Evolutionary conservation across 2,329 filamentous ascomycete genomes (phyloP).

Genomic region (Clonostachys sp.): DNA sequence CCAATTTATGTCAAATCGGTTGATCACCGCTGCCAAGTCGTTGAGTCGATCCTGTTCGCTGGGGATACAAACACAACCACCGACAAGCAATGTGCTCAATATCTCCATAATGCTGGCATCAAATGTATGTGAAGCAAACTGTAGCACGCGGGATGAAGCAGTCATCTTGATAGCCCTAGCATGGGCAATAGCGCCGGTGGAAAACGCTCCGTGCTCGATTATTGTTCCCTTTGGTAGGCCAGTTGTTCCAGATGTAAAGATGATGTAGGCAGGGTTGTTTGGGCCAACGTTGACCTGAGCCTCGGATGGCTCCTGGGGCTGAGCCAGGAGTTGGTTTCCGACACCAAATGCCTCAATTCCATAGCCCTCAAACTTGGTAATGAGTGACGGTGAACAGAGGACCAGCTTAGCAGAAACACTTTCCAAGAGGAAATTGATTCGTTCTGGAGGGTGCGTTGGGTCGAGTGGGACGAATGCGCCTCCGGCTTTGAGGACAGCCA

Average conservation of each 20-base stretch:
- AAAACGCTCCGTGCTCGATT: conserved; percentile 9
- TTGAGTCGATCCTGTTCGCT: conserved; percentile 7
- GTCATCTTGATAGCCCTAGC: conserved; percentile 1
- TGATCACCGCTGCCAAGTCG: conserved; percentile 6
- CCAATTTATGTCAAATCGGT: conserved; percentile 6
- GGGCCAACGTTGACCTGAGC: neutral
- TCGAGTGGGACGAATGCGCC: conserved; percentile 24
- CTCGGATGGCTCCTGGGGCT: neutral
- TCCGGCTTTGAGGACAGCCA: conserved; percentile 26
- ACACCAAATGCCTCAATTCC: neutral
- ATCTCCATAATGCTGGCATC: conserved; percentile 7
- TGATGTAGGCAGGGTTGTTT: neutral
- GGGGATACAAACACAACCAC: conserved; percentile 8
- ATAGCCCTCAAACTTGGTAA: neutral
- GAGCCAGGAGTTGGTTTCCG: neutral
- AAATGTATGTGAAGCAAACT: conserved; percentile 9
- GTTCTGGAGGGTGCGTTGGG: conserved; percentile 20
- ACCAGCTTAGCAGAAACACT: conserved; percentile 1
- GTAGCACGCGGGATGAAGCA: conserved; percentile 1
- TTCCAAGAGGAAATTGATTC: conserved; percentile 1
- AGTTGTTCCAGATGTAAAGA: conserved; percentile 5
- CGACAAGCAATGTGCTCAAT: conserved; percentile 3
- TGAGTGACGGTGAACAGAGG: neutral
- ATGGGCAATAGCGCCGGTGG: conserved; percentile 8
- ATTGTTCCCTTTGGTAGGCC: conserved; percentile 13